A percentile compares a stretch with the other conserved stretches of the same genome.
Conservation (phyloP, 257 asterid genomes). For the Solanum raphanifolium region DNA sequence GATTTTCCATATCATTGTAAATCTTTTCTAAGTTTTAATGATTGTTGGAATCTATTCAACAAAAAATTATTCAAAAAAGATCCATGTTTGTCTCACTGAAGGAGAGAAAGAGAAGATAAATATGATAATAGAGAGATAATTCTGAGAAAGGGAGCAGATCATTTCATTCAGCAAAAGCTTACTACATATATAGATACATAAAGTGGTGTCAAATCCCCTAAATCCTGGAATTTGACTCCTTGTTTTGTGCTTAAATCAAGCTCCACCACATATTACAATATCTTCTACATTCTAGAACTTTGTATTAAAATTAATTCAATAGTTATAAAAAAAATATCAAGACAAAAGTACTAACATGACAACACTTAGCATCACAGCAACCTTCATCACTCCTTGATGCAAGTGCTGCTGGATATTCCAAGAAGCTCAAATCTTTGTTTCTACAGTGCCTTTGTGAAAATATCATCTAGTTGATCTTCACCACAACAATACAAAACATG, state of each 20-base stretch:
- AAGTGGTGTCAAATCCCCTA: background rate
- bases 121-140: too few relatives aligned
- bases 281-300: background rate
- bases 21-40: too few relatives aligned
- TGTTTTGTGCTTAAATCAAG: background rate
- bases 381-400: background rate
- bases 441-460: background rate
- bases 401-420: background rate
- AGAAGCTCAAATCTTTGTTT: background rate
- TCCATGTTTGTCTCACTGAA: too few relatives aligned
- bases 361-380: too few relatives aligned
- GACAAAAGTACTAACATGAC: background rate
- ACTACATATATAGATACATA: too few relatives aligned
- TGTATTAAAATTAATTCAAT: too few relatives aligned
- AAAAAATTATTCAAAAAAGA: too few relatives aligned
- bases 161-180: too few relatives aligned
- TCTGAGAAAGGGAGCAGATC: too few relatives aligned
- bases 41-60: too few relatives aligned
- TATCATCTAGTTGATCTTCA: background rate
- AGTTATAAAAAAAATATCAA: background rate
- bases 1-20: too few relatives aligned
- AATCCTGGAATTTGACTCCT: background rate
- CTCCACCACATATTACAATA: background rate
- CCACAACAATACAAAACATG: background rate
- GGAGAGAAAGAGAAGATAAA: too few relatives aligned